These are phyloP conservation scores for Kodamaea suecica DNA, from an alignment of 1,139 yeast species.

Conservation along the genomic window DNA sequence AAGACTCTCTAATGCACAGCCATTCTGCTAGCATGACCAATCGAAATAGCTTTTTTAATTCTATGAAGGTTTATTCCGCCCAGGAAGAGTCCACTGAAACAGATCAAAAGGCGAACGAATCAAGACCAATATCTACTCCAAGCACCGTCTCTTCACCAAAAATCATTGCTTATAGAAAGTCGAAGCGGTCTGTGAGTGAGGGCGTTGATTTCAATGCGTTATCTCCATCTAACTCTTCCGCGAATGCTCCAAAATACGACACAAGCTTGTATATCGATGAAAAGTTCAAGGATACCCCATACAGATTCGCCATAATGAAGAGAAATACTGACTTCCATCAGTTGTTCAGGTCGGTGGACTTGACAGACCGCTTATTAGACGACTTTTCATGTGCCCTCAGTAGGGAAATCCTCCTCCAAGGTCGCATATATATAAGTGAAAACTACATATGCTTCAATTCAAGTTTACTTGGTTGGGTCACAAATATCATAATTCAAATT, in stretches of 20 bases:
- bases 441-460: slow-evolving; percentile 83
- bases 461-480: slow-evolving; percentile 91
- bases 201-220: slow-evolving; percentile 12
- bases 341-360: slow-evolving; percentile 65
- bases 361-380: slow-evolving; percentile 69
- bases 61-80: slow-evolving; percentile 8
- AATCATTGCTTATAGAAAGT: slow-evolving; percentile 47
- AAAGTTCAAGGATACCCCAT: slow-evolving; percentile 32
- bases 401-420: slow-evolving; percentile 86
- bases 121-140: slow-evolving; percentile 5
- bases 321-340: slow-evolving; percentile 80
- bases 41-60: slow-evolving; percentile 11
- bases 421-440: slow-evolving; percentile 81
- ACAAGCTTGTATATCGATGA: slow-evolving; percentile 38
- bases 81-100: not conserved
- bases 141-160: slow-evolving; percentile 31
- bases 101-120: not conserved
- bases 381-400: slow-evolving; percentile 90
- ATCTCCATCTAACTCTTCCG: slow-evolving; percentile 14
- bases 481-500: slow-evolving; percentile 70
- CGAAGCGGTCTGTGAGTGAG: slow-evolving; percentile 34
- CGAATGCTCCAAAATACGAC: slow-evolving; percentile 21
- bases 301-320: slow-evolving; percentile 59
- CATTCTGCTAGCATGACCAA: slow-evolving; percentile 4
- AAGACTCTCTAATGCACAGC: slow-evolving; percentile 2